Base-by-base conservation (phyloP, 352 stramenopile genomes). In the Phytopythium kandeliae region DNA sequence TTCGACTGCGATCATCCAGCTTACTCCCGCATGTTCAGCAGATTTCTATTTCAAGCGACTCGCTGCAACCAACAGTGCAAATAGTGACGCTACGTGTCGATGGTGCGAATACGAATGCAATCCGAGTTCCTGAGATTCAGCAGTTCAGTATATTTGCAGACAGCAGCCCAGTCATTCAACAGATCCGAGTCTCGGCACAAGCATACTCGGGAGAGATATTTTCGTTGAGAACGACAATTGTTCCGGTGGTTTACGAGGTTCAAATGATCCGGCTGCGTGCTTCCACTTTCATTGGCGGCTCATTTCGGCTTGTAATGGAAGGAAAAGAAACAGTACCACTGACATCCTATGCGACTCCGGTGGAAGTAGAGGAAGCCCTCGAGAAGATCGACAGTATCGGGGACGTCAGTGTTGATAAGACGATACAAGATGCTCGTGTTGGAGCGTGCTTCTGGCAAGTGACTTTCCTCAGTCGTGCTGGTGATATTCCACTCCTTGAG, bases 361-460 rank as follows among this genome's bases (percentile, higher is more conserved):
- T 51, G 2, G 65, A 85, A 49, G 47, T 93, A 1, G 42, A 78
- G 48, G 21, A 40, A 0, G 75, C 68, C 10, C 55, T 93, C 11
- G 73, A 85, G 51, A 42, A 45, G n/a, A 61, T 93, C 0, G 42
- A 55, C 0, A 80, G 74, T 44, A 51, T 67, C 24, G 69, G 68
- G 2, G 33, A 19, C 13, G 70, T 87, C 3, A 48, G 28, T 5
- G 66, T 87, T 21, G 54, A 46, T 0, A 74, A 70, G 30, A 69
- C 55, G 1, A 61, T 55, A 4, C 60, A 44, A 17, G 64, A 75
- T 22, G 44, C 41, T 8, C 45, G 16, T 2, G 9, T 61, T 11
- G 73, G 75, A 1, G 74, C 73, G 5, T 85, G 66, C 44, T 71
- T 63, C 9, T 93, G 79, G 78, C 51, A 66, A 12, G 61, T 93